phyloP scores from a whole-genome alignment of 495 filamentous ascomycete species.

The Thermochaetoides thermophila region DNA sequence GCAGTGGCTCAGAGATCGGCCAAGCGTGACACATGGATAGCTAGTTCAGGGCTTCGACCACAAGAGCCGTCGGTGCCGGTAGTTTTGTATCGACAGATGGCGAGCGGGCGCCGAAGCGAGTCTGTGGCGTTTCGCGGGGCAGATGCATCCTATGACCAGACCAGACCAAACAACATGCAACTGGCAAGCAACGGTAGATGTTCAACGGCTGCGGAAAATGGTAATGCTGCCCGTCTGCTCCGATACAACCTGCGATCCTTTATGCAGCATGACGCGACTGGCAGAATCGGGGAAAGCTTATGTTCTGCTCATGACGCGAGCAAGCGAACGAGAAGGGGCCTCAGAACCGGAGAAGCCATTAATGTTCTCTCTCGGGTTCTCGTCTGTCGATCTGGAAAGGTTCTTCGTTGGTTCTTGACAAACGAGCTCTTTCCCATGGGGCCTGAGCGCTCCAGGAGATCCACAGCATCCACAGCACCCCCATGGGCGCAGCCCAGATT shows the following conservation, averaged over 20 bases:
- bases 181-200: constrained; percentile 1
- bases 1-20: too few relatives aligned
- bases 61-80: too few relatives aligned
- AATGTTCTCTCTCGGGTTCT: too few relatives aligned
- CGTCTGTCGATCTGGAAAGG: too few relatives aligned
- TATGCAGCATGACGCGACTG: constrained; percentile 7
- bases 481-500: too few relatives aligned
- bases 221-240: constrained; percentile 3
- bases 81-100: too few relatives aligned
- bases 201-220: constrained; percentile 2
- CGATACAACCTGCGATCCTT: constrained; percentile 8
- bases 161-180: constrained; percentile 5
- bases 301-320: background rate
- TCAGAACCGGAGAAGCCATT: too few relatives aligned
- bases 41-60: too few relatives aligned
- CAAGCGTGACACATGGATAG: too few relatives aligned
- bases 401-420: background rate
- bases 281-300: background rate
- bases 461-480: too few relatives aligned
- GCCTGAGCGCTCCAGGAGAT: background rate
- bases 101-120: background rate
- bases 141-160: too few relatives aligned
- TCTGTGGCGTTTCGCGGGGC: constrained; percentile 4
- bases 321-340: constrained; percentile 5
- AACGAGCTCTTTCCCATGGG: too few relatives aligned